Evolutionary conservation across 75 land plant species (phyloP), one percentile per base, ranked within the genome.

Genomic region (Cupressus sempervirens): DNA sequence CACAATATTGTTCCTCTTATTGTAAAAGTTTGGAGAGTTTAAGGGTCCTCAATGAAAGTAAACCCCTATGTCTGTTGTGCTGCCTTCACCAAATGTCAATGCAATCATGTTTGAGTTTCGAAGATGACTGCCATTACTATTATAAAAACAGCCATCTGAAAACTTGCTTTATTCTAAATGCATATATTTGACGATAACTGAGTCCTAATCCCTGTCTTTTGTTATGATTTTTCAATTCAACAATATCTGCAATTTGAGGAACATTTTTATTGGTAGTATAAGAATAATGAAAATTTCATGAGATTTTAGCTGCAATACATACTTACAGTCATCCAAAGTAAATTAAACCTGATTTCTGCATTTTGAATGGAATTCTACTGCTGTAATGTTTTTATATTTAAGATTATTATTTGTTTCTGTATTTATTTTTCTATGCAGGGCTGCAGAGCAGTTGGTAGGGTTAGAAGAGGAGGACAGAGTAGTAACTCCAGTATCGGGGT

Each of bases 391-490:
- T 40, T 3, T 7, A 36, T 38, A 10, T 40, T 41, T 18, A 77
- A 6, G 45, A 77, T 77, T 36, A 77, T 36, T 1, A 35, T 29
- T 46, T 80, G 29, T 80, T 79, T 41, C 18, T 20, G 52, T n/a
- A 81, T 50, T 81, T 48, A 29, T 14, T n/a, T 50, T 46, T 74
- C 9, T 76, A 10, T 20, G 45, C 83, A 97, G 99, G 99, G 96
- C 96, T 82, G 93, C 95, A 50, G 99, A 98, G 86, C 98, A 94
- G 81, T 84, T 98, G 50, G 89, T 94, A 56, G 98, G 98, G 12
- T 87, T 98, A 50, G 94, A 93, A 74, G 97, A 91, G 35, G 94
- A 94, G 67, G 89, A 85, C 5, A 87, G 92, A 8, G 86, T 82
- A 84, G 82, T 72, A 75, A 91, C 90, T 15, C 91, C 94, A 26